These are phyloP conservation scores for Phytophthora meadii DNA, from an alignment of 352 stramenopile genomes.

Conservation along the genomic window DNA sequence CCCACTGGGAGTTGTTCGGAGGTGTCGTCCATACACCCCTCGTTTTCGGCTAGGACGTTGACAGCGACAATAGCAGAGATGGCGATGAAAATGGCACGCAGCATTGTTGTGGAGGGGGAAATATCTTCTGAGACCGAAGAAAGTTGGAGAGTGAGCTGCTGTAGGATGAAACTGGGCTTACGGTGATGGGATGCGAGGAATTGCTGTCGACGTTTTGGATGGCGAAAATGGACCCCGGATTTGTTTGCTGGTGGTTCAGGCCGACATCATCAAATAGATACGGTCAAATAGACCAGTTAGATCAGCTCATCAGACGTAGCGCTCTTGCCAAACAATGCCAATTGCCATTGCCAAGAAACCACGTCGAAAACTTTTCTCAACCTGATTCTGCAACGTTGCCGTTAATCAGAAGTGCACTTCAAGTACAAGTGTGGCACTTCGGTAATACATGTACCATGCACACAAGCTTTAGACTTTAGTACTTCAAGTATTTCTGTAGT, in stretches of 20 bases:
- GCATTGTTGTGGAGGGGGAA: background rate
- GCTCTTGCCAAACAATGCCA: no score
- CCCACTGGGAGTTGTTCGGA: slow-evolving; percentile 4
- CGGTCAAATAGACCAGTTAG: background rate
- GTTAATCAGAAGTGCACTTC: no score
- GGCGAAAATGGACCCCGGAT: background rate
- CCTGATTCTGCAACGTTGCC: no score
- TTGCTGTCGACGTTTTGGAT: background rate
- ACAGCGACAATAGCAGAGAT: background rate
- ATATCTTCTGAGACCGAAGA: background rate
- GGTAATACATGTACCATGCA: no score
- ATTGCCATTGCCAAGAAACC: background rate
- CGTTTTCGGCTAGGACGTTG: background rate
- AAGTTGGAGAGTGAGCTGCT: background rate
- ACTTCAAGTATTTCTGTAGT: no score
- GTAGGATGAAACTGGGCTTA: slow-evolving; percentile 3
- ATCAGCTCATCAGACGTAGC: background rate
- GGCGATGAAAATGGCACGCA: background rate
- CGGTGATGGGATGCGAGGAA: background rate
- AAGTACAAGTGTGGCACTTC: no score
- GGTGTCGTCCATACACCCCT: background rate
- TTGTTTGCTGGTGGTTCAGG: background rate
- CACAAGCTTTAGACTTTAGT: no score
- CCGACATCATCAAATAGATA: background rate
- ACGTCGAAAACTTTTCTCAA: background rate